Evolutionary conservation across 352 stramenopile species (phyloP).

Genomic region (Globisporangium sylvaticum): DNA sequence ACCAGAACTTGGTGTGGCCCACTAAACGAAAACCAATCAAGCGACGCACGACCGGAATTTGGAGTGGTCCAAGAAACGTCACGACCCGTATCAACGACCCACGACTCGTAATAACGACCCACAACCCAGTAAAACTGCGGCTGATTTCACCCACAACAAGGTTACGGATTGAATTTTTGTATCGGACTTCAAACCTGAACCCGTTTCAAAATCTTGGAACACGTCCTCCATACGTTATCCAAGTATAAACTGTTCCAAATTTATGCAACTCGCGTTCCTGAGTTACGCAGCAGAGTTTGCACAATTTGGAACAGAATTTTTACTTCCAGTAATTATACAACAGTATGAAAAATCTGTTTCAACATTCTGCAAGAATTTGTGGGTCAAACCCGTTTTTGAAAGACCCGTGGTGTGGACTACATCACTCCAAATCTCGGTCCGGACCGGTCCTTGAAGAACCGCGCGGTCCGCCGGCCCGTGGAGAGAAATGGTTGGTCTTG

Average conservation of each 20-base stretch:
- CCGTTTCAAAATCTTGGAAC: no score
- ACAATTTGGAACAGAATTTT: no score
- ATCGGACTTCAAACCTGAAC: no score
- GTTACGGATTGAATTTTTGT: no score
- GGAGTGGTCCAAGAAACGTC: background rate
- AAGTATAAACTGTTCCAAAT: no score
- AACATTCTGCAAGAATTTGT: no score
- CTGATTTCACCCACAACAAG: background rate
- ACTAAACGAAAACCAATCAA: background rate
- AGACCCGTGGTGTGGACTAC: conserved; percentile 3
- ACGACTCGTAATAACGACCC: background rate
- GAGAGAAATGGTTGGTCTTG: conserved; percentile 25
- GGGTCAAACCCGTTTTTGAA: background rate
- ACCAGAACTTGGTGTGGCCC: background rate
- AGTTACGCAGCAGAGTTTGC: no score
- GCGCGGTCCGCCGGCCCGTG: conserved; percentile 3
- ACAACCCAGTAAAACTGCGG: background rate
- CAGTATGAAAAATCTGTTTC: no score
- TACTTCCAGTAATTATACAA: no score
- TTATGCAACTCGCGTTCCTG: no score
- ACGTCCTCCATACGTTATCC: no score
- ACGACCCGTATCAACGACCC: background rate
- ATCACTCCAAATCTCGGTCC: background rate
- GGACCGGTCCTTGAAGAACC: conserved; percentile 12
- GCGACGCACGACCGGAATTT: background rate